Evolutionary conservation across 306 rosid species (phyloP), one percentile per base, ranked within the genome.

Genomic region (Carpinus fangiana): DNA sequence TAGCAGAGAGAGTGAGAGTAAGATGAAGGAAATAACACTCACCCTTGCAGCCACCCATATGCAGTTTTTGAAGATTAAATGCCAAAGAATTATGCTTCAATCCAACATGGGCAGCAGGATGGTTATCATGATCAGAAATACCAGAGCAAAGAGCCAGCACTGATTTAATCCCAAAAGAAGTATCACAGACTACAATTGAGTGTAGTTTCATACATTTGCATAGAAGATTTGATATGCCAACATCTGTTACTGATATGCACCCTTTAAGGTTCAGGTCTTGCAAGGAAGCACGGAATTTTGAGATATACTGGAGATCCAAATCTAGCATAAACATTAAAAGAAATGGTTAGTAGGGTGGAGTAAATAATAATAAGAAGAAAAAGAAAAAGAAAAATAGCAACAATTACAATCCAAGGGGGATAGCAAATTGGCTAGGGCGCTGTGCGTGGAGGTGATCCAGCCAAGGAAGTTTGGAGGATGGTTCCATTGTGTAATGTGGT

Each of bases 11-110:
- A 68, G 64, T 31, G 34, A 31, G 34, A 31, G 34, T 52, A 53
- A 73, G 31, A 18, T 53, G 79, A 69, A 70, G 12, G 50, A 80
- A 78, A 78, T 47, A 73, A 51, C 21, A 78, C 82, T 82, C 85
- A 93, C 98, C 81, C 81, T 76, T 87, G 88, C 98, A 93, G 84
- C 90, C 90, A 79, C 94, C 91, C 80, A 93, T 79, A 70, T 93
- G 94, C 80, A 93, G 88, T 51, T 75, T 80, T 77, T 75, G 91
- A 81, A 93, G 89, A 84, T 90, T 87, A 76, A 86, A 76, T 67
- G 77, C 90, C 82, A 84, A 45, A 78, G 90, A 83, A 79, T 76
- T 83, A 73, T 46, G 76, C 62, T 62, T 51, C 17, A 75, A 77
- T 79, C 77, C 67, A 78, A 84, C 74, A 28, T 79, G 79, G n/a